phyloP scores from a whole-genome alignment of 345 rosid species.

The Bruguiera parviflora region DNA sequence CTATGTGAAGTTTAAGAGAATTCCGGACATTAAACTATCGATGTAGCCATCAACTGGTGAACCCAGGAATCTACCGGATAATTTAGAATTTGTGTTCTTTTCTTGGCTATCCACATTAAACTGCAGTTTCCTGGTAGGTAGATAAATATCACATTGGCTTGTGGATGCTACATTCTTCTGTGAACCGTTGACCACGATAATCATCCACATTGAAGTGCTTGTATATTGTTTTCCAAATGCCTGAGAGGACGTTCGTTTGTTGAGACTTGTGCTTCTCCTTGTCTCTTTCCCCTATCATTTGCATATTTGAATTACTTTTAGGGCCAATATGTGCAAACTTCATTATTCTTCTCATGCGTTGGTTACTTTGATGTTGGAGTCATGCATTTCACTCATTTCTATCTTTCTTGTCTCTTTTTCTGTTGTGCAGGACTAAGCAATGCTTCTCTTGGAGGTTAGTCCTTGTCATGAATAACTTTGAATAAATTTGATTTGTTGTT shows the following conservation, averaged over 20 bases:
- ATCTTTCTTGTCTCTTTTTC: slow-evolving; percentile 6
- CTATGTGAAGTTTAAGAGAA: not conserved
- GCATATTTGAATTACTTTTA: not conserved
- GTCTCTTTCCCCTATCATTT: not conserved
- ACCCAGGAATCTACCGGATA: not conserved
- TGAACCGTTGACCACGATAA: not conserved
- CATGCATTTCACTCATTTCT: no score
- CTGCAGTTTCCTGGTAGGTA: not conserved
- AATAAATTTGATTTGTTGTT: no score
- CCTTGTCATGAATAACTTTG: not conserved
- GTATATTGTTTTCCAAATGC: not conserved
- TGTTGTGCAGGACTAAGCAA: slow-evolving; percentile 60
- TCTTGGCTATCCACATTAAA: not conserved
- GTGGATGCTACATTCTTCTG: no score
- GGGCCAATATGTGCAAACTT: not conserved
- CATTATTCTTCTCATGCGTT: not conserved
- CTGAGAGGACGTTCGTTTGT: not conserved
- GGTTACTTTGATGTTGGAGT: not conserved
- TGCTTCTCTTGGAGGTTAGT: slow-evolving; percentile 62
- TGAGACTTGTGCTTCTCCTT: not conserved
- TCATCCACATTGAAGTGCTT: not conserved
- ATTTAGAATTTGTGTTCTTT: not conserved
- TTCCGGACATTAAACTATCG: not conserved
- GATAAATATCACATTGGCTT: no score
- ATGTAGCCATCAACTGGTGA: not conserved